A percentile compares a stretch with the other conserved stretches of the same genome.
phyloP scores from a whole-genome alignment of 805 yeast genomes.

The Candida namnaoensis region DNA sequence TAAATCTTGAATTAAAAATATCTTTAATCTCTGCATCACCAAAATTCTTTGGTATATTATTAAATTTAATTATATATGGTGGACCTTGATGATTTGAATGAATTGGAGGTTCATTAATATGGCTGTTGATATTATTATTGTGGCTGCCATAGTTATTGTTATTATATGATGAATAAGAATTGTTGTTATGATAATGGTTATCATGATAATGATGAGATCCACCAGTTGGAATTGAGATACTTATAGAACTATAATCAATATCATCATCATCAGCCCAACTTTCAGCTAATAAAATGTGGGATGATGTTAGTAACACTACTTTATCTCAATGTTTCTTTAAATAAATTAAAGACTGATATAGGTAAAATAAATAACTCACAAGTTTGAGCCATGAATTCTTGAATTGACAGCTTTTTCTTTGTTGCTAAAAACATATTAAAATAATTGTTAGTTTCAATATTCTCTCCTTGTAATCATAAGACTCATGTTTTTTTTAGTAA shows the following conservation, averaged over 20 bases:
- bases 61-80: constrained; percentile 58
- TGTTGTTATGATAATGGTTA: neutral
- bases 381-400: constrained; percentile 14
- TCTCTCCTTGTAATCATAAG: too few relatives aligned
- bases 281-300: constrained; percentile 20
- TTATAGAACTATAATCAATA: constrained; percentile 50
- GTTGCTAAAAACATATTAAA: constrained; percentile 4
- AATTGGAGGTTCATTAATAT: too few relatives aligned
- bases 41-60: constrained; percentile 49
- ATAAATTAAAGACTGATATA: neutral
- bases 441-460: too few relatives aligned
- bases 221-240: constrained; percentile 27
- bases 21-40: constrained; percentile 45
- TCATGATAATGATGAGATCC: constrained; percentile 8
- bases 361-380: constrained; percentile 3
- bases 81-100: constrained; percentile 22
- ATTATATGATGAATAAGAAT: neutral
- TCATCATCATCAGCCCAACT: constrained; percentile 68
- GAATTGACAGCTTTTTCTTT: constrained; percentile 15
- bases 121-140: neutral
- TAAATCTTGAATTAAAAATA: constrained; percentile 54
- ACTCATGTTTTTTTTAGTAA: too few relatives aligned
- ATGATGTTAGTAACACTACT: neutral
- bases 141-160: neutral
- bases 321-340: too few relatives aligned